Percentiles rank a stretch among this genome's conserved stretches.
phyloP scores from a whole-genome alignment of 164 flowering plant genomes.

The Berberis thunbergii region DNA sequence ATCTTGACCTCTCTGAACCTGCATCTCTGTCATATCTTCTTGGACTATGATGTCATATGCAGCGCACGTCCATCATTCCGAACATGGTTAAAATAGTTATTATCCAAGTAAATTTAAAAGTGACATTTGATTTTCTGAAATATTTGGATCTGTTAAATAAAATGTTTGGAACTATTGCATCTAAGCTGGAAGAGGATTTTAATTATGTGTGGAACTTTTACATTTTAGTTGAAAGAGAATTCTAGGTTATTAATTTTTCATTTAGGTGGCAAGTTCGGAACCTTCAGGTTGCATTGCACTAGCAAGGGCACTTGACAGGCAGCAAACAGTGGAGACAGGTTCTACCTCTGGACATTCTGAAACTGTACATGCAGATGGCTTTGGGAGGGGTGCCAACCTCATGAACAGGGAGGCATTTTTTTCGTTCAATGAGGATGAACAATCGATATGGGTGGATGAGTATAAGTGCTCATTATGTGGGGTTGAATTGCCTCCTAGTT shows the following conservation, averaged over 20 bases:
- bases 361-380: constrained; percentile 7
- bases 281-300: neutral
- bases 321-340: constrained; percentile 11
- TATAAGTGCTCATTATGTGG: constrained; percentile 86
- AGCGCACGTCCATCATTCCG: neutral
- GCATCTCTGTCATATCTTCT: neutral
- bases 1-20: neutral
- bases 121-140: too few species aligned
- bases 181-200: too few species aligned
- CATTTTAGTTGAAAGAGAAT: neutral
- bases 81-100: too few species aligned
- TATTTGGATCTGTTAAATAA: too few species aligned
- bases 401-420: constrained; percentile 14
- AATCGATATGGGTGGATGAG: constrained; percentile 52
- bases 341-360: constrained; percentile 15
- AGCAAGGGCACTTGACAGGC: constrained; percentile 6
- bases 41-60: neutral
- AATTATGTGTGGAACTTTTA: neutral
- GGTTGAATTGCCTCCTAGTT: constrained; percentile 62
- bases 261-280: constrained; percentile 7
- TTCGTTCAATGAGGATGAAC: constrained; percentile 19
- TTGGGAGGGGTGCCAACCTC: constrained; percentile 5
- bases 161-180: too few species aligned
- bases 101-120: too few species aligned
- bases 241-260: neutral